phyloP scores from a whole-genome alignment of 768 basidiomycete genomes.

The Gloeophyllum trabeum region DNA sequence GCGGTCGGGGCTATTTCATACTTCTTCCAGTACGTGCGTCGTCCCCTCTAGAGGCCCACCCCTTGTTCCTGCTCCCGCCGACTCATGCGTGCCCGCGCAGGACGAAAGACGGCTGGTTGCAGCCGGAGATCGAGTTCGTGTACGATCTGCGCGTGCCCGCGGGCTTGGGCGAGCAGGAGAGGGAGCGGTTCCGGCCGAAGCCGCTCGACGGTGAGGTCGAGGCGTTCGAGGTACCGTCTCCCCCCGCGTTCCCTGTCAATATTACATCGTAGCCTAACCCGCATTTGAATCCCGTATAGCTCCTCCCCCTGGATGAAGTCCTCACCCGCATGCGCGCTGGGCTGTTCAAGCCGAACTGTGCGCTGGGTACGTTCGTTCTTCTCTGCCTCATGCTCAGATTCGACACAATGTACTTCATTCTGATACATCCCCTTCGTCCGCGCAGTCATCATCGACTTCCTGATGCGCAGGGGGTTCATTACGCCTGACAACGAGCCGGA shows the following conservation, averaged over 20 bases:
- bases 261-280: not conserved
- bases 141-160: constrained; percentile 74
- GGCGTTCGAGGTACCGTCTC: constrained; percentile 62
- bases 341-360: constrained; percentile 91
- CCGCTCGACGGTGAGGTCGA: constrained; percentile 93
- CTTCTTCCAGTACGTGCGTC: constrained; percentile 48
- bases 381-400: not conserved
- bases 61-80: not conserved
- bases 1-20: constrained; percentile 70
- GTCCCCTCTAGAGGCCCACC: not conserved
- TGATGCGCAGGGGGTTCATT: constrained; percentile 77
- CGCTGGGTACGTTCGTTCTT: constrained; percentile 42
- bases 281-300: constrained; percentile 27
- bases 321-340: constrained; percentile 52
- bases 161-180: constrained; percentile 24
- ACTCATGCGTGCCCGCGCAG: constrained; percentile 17
- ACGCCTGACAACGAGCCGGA: constrained; percentile 84
- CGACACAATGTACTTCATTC: no score
- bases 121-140: constrained; percentile 78
- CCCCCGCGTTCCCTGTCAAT: not conserved
- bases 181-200: constrained; percentile 38
- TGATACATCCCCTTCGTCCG: not conserved
- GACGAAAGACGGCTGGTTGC: constrained; percentile 65
- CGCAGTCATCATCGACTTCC: constrained; percentile 83
- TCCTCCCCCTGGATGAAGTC: constrained; percentile 54